A percentile compares a stretch with the other conserved stretches of the same genome.
phyloP scores from a whole-genome alignment of 164 flowering plant species.

The Liriodendron chinense region DNA sequence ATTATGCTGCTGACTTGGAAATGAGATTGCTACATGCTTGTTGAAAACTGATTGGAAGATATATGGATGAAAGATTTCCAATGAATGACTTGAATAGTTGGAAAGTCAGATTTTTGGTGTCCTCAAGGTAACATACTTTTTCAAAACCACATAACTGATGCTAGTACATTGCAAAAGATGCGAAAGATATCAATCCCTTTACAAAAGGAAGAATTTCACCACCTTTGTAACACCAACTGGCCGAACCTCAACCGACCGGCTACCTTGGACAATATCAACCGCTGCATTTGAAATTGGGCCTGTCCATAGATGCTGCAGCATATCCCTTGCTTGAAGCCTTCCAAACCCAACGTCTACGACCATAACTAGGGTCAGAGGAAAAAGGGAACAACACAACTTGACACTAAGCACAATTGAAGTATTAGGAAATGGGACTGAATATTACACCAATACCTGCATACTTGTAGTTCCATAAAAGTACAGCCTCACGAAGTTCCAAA shows the following conservation, averaged over 20 bases:
- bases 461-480: constrained; percentile 95
- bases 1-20: too few species aligned
- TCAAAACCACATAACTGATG: background rate
- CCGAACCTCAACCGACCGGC: constrained; percentile 91
- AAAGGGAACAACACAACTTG: background rate
- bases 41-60: too few species aligned
- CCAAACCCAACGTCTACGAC: constrained; percentile 74
- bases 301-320: constrained; percentile 98
- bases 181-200: background rate
- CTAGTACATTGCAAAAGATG: background rate
- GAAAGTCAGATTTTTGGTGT: too few species aligned
- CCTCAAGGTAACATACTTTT: too few species aligned
- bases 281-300: constrained; percentile 98
- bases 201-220: background rate
- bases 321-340: constrained; percentile 91
- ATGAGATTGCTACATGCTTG: too few species aligned
- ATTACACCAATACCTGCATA: constrained; percentile 63
- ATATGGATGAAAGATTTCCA: too few species aligned
- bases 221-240: constrained; percentile 98
- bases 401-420: background rate
- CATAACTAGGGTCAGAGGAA: constrained; percentile 6
- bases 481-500: constrained; percentile 77
- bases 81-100: too few species aligned
- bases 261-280: constrained; percentile 97
- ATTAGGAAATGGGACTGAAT: background rate